Percentiles rank a stretch among this genome's conserved stretches.
phyloP scores from a whole-genome alignment of 768 basidiomycete species.

The Termitomyces sp. region DNA sequence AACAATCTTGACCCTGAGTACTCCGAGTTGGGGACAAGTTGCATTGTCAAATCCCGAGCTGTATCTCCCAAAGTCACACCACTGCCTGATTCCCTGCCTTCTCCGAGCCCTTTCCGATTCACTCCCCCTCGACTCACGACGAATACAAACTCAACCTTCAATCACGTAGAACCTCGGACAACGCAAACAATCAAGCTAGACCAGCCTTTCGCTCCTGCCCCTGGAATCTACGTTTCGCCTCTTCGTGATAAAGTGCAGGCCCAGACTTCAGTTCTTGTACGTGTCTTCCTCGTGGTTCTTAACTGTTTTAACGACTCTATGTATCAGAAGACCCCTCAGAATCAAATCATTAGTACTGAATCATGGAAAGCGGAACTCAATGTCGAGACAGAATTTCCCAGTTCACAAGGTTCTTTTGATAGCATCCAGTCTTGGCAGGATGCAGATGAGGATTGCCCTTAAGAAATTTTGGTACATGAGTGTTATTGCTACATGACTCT shows the following conservation, averaged over 20 bases:
- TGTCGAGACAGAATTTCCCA: background rate
- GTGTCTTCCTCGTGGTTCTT: background rate
- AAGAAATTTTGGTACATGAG: background rate
- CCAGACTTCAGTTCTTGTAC: background rate
- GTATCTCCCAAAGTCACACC: background rate
- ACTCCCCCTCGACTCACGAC: conserved; percentile 11
- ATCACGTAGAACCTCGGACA: background rate
- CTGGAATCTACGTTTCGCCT: conserved; percentile 33
- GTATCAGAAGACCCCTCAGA: background rate
- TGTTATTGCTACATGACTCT: background rate
- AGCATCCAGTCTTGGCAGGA: conserved; percentile 36
- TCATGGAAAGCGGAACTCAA: background rate
- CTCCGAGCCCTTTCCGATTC: conserved; percentile 24
- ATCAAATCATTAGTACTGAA: background rate
- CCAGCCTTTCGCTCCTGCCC: conserved; percentile 27
- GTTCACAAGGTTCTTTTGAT: conserved; percentile 27
- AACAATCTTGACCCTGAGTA: background rate
- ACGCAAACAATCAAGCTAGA: background rate
- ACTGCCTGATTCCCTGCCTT: conserved; percentile 11
- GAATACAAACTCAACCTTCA: background rate
- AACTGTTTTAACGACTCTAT: background rate
- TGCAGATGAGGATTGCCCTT: background rate
- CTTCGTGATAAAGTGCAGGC: conserved; percentile 14
- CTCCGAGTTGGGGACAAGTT: background rate
- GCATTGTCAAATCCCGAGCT: background rate